Percentiles rank a stretch among this genome's conserved stretches.
phyloP scores from a whole-genome alignment of 345 rosid genomes.

The Chamaenerion angustifolium region DNA sequence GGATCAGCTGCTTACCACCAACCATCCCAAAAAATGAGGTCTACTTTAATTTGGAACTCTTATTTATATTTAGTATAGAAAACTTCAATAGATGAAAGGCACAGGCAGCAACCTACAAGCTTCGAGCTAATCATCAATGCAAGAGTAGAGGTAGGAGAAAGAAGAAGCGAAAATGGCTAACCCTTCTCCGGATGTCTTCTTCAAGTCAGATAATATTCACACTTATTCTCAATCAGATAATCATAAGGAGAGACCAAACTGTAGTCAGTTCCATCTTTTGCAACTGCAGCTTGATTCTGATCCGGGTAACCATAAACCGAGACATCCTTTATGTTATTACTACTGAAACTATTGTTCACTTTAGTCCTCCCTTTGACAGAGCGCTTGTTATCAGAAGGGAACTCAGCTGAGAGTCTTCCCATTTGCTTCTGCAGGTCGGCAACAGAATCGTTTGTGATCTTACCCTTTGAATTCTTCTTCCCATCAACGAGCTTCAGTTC shows the following conservation, averaged over 20 bases:
- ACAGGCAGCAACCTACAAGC: no score
- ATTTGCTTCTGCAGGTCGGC: constrained; percentile 92
- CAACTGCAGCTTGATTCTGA: constrained; percentile 27
- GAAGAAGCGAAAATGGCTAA: constrained; percentile 2
- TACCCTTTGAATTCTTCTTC: constrained; percentile 73
- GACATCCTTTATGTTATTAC: constrained; percentile 24
- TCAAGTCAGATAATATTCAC: constrained; percentile 42
- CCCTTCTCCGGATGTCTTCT: constrained; percentile 6
- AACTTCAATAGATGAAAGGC: no score
- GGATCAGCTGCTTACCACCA: no score
- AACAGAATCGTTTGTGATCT: constrained; percentile 54
- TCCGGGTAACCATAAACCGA: constrained; percentile 25
- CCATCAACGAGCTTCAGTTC: constrained; percentile 93
- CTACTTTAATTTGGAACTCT: no score
- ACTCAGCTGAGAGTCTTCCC: constrained; percentile 86
- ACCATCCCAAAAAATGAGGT: no score
- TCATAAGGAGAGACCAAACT: constrained; percentile 50
- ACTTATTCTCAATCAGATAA: constrained; percentile 48
- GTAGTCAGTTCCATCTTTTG: constrained; percentile 34
- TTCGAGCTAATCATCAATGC: not conserved
- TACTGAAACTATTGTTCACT: constrained; percentile 10
- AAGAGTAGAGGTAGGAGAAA: constrained; percentile 4
- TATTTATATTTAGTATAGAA: no score
- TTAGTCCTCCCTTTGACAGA: constrained; percentile 52
- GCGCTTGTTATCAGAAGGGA: constrained; percentile 70